Conservation (phyloP, 441 rosid species). For the Biscutella laevigata region DNA sequence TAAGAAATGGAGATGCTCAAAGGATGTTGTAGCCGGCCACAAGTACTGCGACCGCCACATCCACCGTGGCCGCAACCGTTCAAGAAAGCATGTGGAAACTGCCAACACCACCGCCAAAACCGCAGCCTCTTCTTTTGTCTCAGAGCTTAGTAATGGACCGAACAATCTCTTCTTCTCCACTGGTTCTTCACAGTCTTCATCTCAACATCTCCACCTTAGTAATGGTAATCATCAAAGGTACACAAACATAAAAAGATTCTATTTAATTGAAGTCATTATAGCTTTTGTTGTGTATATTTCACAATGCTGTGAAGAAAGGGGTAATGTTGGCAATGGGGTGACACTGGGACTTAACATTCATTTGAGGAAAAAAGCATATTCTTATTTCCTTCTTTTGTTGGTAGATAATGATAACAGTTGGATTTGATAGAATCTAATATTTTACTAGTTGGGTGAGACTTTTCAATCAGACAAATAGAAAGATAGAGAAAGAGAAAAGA, state of each 20-base stretch:
- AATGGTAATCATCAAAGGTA: conserved; percentile 49
- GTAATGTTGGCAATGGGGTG: conserved; percentile 33
- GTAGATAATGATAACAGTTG: conserved; percentile 23
- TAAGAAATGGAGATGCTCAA: no score
- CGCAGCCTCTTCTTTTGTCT: conserved; percentile 10
- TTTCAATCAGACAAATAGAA: conserved; percentile 18
- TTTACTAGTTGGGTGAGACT: conserved; percentile 25
- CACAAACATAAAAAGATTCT: background rate
- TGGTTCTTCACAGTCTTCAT: no score
- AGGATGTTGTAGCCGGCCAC: conserved; percentile 56
- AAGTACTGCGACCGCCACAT: conserved; percentile 77
- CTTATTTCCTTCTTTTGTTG: conserved; percentile 16
- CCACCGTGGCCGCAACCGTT: conserved; percentile 81
- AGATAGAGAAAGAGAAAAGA: conserved; percentile 2
- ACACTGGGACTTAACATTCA: conserved; percentile 23
- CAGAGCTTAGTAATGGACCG: conserved; percentile 22
- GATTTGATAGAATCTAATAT: conserved; percentile 27
- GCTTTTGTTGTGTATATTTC: background rate
- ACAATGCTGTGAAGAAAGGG: conserved; percentile 28
- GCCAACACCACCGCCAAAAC: conserved; percentile 2
- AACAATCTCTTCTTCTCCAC: conserved; percentile 34
- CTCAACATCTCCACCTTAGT: conserved; percentile 46
- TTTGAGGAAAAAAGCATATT: conserved; percentile 6
- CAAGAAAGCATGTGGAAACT: conserved; percentile 93
- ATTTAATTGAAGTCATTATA: conserved; percentile 2